Evolutionary conservation across 202 grass and related monocot species (phyloP), one percentile per base, ranked within the genome.

Genomic region (Dendrocalamus latiflorus): DNA sequence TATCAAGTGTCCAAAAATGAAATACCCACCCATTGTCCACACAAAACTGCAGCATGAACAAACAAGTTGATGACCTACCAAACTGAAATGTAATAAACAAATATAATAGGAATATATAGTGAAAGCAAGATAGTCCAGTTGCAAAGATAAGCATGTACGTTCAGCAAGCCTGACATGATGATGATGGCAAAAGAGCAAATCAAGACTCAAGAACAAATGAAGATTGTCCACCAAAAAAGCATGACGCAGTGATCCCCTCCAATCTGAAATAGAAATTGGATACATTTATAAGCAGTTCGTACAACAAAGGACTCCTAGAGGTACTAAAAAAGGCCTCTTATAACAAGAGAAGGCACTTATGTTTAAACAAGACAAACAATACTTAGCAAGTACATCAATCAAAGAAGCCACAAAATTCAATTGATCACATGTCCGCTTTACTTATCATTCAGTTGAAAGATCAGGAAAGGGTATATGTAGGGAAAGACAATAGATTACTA

Each of bases 101-200:
- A 70, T 38, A 79, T n/a, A 75, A 74, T 45, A 45, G 10, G 48
- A 58, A 60, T 68, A 18, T 38, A 59, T 47, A 74, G n/a, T 56
- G 15, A 65, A 65, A 75, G 67, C 12, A 75, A 36, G 56, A 72
- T 65, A 67, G 63, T 86, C 10, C 72, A 73, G 49, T 67, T 51
- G 74, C 36, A 85, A 79, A 66, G 72, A 53, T 61, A 60, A 79
- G 77, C 24, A 70, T 54, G 8, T 92, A 97, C 94, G 71, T 97
- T 97, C 21, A 97, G 74, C 69, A 94, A 77, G 73, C 94, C 92
- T 17, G 94, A 97, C 94, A 97, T 97, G 81, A 70, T 70, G 67
- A 79, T 33, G 74, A 65, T 61, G 83, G 36, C 42, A 39, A 74
- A 83, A 72, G 24, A 55, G 87, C 36, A 50, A 87, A 18, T 74